Percentiles rank a stretch among this genome's conserved stretches.
phyloP scores from a whole-genome alignment of 495 filamentous ascomycete genomes.

The Cercophora sp. region DNA sequence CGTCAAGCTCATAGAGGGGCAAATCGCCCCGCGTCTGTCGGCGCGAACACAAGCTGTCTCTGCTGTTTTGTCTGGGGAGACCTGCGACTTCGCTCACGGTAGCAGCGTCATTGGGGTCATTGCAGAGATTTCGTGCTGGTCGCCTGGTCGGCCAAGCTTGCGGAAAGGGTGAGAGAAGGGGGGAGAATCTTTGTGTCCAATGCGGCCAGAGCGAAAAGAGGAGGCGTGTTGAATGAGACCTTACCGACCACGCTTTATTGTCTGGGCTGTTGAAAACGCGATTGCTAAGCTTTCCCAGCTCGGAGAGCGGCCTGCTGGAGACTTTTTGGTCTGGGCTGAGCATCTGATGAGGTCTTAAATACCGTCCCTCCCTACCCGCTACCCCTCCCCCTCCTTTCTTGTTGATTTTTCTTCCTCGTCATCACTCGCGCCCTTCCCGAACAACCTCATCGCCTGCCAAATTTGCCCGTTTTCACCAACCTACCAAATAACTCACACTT shows the following conservation, averaged over 20 bases:
- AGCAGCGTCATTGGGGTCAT: constrained; percentile 2
- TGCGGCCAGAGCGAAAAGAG: neutral
- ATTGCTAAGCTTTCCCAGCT: constrained; percentile 8
- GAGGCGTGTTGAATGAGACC: too few relatives aligned
- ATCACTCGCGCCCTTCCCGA: constrained; percentile 1
- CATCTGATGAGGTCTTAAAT: constrained; percentile 11
- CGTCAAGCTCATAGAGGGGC: constrained; percentile 30
- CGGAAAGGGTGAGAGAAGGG: neutral
- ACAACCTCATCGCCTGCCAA: neutral
- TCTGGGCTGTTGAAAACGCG: constrained; percentile 13
- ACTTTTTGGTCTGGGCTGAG: too few relatives aligned
- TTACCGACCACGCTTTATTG: too few relatives aligned
- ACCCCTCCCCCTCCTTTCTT: neutral
- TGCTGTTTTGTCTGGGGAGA: too few relatives aligned
- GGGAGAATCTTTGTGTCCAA: constrained; percentile 9
- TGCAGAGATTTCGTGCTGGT: too few relatives aligned
- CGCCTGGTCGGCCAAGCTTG: neutral
- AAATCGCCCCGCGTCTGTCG: constrained; percentile 22
- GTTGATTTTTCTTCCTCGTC: neutral
- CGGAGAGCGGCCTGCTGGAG: neutral
- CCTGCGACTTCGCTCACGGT: neutral
- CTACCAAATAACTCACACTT: constrained; percentile 7
- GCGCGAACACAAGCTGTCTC: constrained; percentile 4
- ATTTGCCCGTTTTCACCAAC: constrained; percentile 7
- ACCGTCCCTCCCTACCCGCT: constrained; percentile 7